A percentile compares a stretch with the other conserved stretches of the same genome.
Conservation (phyloP, 2,329 filamentous ascomycete species). For the Exophiala calicioides region DNA sequence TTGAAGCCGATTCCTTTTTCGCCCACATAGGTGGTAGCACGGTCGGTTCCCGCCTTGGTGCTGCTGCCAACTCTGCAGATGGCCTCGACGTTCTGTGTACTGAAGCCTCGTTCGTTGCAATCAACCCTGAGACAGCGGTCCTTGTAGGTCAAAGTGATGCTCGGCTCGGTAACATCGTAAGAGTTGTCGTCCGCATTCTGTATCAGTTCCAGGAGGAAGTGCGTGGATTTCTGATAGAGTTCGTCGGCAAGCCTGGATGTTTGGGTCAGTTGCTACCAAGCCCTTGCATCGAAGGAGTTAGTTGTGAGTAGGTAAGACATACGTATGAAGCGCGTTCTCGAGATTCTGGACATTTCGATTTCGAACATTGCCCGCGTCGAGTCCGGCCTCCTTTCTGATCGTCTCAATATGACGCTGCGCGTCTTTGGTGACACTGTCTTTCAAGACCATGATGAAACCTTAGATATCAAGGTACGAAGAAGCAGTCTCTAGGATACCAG, state of each 20-base stretch:
- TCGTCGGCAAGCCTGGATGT: conserved; percentile 5
- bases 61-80: conserved; percentile 41
- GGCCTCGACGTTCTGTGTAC: conserved; percentile 36
- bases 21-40: conserved; percentile 30
- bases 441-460: too few relatives aligned
- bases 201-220: conserved; percentile 37
- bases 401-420: conserved; percentile 7
- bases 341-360: conserved; percentile 11
- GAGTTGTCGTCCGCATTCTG: conserved; percentile 48
- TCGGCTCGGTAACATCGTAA: conserved; percentile 30
- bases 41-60: conserved; percentile 36
- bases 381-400: conserved; percentile 10
- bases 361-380: neutral
- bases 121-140: conserved; percentile 6
- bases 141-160: conserved; percentile 7
- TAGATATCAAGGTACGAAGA: too few relatives aligned
- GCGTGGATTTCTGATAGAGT: conserved; percentile 13
- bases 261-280: neutral
- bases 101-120: conserved; percentile 46
- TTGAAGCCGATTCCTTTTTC: conserved; percentile 42
- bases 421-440: too few relatives aligned
- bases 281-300: too few relatives aligned
- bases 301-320: neutral
- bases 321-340: conserved; percentile 14
- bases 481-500: too few relatives aligned